phyloP scores from a whole-genome alignment of 495 filamentous ascomycete species.

The Penicillium cinerascens region DNA sequence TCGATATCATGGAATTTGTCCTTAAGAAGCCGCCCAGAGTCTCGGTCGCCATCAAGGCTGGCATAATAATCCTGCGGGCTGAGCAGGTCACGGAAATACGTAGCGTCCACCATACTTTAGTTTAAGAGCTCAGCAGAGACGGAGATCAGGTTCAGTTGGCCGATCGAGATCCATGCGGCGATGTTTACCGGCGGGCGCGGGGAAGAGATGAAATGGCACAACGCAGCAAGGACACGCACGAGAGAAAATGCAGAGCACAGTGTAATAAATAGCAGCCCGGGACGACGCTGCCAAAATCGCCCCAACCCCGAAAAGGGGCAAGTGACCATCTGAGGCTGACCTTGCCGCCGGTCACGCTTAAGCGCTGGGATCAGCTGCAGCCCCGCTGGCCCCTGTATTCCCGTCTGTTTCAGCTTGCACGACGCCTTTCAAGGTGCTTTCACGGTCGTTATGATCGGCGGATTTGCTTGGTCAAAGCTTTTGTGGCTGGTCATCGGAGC shows the following conservation, averaged over 20 bases:
- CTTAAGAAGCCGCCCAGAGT: constrained; percentile 12
- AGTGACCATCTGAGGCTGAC: constrained; percentile 20
- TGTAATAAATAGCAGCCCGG: background rate
- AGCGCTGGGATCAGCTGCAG: constrained; percentile 27
- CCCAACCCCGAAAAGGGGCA: constrained; percentile 6
- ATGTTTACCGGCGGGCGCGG: background rate
- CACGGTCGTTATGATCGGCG: background rate
- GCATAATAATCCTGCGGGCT: constrained; percentile 38
- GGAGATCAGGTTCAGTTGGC: background rate
- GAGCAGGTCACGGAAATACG: constrained; percentile 10
- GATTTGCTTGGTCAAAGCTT: constrained; percentile 13
- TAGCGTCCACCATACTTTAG: constrained; percentile 11
- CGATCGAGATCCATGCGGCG: background rate
- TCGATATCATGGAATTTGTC: constrained; percentile 56
- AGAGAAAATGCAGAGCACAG: background rate
- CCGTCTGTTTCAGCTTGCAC: constrained; percentile 1
- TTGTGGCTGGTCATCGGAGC: constrained; percentile 8
- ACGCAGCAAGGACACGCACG: background rate
- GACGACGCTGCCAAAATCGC: background rate
- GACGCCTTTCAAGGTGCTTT: background rate
- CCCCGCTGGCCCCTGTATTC: background rate
- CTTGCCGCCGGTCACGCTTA: constrained; percentile 26
- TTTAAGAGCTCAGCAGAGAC: background rate
- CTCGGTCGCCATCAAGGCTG: constrained; percentile 19
- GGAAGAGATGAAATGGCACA: background rate